Percentiles rank a stretch among this genome's conserved stretches.
Evolutionary conservation across 2,329 filamentous ascomycete species (phyloP).

Genomic region (Cryphonectria japonica): DNA sequence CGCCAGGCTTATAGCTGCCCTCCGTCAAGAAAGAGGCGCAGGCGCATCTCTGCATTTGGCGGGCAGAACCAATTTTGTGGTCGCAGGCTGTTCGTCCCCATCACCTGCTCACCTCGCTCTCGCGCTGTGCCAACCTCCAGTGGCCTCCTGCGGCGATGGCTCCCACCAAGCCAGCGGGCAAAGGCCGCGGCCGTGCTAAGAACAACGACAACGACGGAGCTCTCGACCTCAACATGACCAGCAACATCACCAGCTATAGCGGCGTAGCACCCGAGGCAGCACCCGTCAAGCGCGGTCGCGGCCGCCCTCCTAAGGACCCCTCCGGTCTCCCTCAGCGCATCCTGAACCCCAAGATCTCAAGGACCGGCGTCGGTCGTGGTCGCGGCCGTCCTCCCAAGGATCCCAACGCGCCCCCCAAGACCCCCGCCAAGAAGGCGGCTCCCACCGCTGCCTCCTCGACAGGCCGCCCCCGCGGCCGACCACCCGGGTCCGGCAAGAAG

Average conservation of each 20-base stretch:
- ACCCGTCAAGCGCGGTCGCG: conserved; percentile 21
- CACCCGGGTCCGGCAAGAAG: conserved; percentile 23
- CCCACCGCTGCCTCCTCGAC: background rate
- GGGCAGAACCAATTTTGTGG: background rate
- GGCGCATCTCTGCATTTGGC: background rate
- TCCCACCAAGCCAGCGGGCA: conserved; percentile 23
- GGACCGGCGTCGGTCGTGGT: conserved; percentile 19
- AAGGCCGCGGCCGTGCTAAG: conserved; percentile 26
- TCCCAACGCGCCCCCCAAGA: conserved; percentile 20
- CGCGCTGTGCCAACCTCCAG: background rate
- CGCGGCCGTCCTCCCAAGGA: conserved; percentile 27
- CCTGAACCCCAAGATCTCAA: conserved; percentile 20
- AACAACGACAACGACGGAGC: conserved; percentile 17
- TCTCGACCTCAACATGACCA: background rate
- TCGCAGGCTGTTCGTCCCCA: background rate
- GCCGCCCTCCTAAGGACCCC: conserved; percentile 20
- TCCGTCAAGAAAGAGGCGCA: background rate
- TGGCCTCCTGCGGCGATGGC: conserved; percentile 15
- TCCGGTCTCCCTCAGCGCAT: conserved; percentile 11
- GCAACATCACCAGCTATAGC: conserved; percentile 7
- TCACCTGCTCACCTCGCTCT: background rate
- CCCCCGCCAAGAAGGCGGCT: conserved; percentile 12
- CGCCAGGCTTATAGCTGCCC: background rate
- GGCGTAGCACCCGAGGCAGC: conserved; percentile 12
- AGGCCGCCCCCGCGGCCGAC: conserved; percentile 24